phyloP scores from a whole-genome alignment of 2,329 filamentous ascomycete species.

The Ophiocordyceps sinensis region DNA sequence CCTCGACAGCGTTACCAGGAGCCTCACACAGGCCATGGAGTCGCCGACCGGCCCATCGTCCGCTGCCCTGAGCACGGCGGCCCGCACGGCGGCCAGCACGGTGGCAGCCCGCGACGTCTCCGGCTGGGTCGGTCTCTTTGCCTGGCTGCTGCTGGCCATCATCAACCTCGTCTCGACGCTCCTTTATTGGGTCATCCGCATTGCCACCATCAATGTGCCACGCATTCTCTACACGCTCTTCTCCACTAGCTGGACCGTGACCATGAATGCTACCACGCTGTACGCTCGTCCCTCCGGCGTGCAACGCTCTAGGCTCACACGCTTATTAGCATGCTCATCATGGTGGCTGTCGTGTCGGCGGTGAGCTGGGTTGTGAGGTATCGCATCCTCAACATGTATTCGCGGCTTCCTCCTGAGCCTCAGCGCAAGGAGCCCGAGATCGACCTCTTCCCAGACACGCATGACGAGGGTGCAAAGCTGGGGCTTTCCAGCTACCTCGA shows the following conservation, averaged over 20 bases:
- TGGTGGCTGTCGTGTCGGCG: constrained; percentile 64
- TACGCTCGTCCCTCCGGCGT: constrained; percentile 1
- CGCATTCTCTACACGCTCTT: constrained; percentile 81
- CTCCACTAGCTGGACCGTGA: constrained; percentile 88
- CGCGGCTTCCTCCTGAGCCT: constrained; percentile 80
- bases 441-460: constrained; percentile 85
- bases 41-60: constrained; percentile 17
- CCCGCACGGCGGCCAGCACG: constrained; percentile 17
- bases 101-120: constrained; percentile 23
- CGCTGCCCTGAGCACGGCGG: constrained; percentile 22
- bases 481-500: constrained; percentile 93
- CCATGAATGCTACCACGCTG: constrained; percentile 96
- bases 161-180: constrained; percentile 42
- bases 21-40: constrained; percentile 16
- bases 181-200: constrained; percentile 68
- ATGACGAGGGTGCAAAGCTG: constrained; percentile 79
- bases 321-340: constrained; percentile 52
- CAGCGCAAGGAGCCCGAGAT: constrained; percentile 92
- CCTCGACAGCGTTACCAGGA: constrained; percentile 18
- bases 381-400: constrained; percentile 93
- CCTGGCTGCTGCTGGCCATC: constrained; percentile 36
- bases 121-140: constrained; percentile 44
- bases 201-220: constrained; percentile 78
- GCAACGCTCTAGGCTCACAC: constrained; percentile 5
- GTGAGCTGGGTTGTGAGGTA: constrained; percentile 91